A percentile compares a stretch with the other conserved stretches of the same genome.
Evolutionary conservation across 345 rosid genomes (phyloP).

Genomic region (Lepidium aucheri): DNA sequence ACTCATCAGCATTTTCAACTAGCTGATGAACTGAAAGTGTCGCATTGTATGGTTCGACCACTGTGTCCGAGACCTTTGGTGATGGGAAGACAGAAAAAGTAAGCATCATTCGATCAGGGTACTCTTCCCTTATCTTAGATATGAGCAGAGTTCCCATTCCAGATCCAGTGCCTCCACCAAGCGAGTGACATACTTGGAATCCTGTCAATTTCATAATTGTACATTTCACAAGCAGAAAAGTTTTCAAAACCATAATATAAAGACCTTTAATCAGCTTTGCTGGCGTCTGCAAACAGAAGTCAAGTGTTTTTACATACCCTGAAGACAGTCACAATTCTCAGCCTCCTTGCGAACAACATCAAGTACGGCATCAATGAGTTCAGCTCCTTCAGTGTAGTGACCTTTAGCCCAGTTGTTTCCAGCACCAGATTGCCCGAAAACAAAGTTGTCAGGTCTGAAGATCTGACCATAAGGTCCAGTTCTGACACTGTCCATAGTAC

Average conservation of each 20-base stretch:
- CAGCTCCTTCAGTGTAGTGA: slow-evolving; percentile 83
- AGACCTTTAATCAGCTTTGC: neutral
- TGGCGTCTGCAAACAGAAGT: neutral
- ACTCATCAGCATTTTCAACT: slow-evolving; percentile 82
- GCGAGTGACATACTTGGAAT: slow-evolving; percentile 73
- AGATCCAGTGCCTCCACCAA: slow-evolving; percentile 81
- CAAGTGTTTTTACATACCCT: slow-evolving; percentile 29
- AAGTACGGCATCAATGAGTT: slow-evolving; percentile 64
- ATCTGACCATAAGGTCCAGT: slow-evolving; percentile 71
- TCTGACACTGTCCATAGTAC: slow-evolving; percentile 75
- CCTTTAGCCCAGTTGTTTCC: slow-evolving; percentile 88
- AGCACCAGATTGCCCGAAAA: slow-evolving; percentile 76
- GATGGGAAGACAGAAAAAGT: slow-evolving; percentile 85
- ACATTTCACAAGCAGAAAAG: neutral
- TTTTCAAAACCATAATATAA: neutral
- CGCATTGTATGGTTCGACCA: slow-evolving; percentile 73
- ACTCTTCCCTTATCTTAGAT: slow-evolving; percentile 69
- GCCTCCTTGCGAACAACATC: slow-evolving; percentile 77
- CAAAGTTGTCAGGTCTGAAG: slow-evolving; percentile 68
- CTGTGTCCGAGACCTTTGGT: slow-evolving; percentile 77
- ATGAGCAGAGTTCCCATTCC: slow-evolving; percentile 79
- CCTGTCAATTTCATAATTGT: slow-evolving; percentile 29
- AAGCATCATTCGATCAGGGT: slow-evolving; percentile 83
- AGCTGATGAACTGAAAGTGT: slow-evolving; percentile 76
- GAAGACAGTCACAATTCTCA: slow-evolving; percentile 73